Evolutionary conservation across 2,329 filamentous ascomycete genomes (phyloP), one percentile per base, ranked within the genome.

Genomic region (Aureobasidium zeae): DNA sequence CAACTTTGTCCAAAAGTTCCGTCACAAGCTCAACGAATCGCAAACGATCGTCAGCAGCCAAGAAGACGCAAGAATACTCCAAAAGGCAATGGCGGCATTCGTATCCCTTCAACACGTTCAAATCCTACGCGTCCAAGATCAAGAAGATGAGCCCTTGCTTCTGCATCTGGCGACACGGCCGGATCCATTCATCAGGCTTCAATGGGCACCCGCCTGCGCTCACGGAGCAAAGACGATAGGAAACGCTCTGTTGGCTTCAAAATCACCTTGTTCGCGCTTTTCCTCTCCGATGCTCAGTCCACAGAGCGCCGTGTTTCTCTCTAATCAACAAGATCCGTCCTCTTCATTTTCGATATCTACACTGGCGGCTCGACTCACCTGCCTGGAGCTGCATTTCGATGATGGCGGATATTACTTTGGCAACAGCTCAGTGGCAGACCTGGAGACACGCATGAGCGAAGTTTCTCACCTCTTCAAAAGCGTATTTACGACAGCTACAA

Each of bases 211-310:
- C 11, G 79, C 79, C 13, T 83, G 76, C 53, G 70, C 72, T 9
- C 76, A 79, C 53, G 76, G 74, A 22, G 69, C 76, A 5, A 72
- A 68, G 48, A 79, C 72, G 2, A 66, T 83, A 17, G 71, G 72
- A 6, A 60, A 68, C 15, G 76, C 78, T 3, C 62, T 81, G 3
- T 59, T 79, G 31, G 65, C 70, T 22, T 73, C 76, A 0, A 63
- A 67, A 45, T 76, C 75, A 24, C 69, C 71, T 16, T 73, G 73
- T 44, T 73, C 73, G 31, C 69, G 75, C 21, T 81, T 82, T 53
- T 74, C 74, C 8, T 74, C 72, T 4, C 76, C 77, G 1, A 76
- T 77, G 60, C 69, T 82, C 47, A 78, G 75, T 51, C 74, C 77
- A 0, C 70, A 74, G 49, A 74, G 73, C 48, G 74, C 74, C 3